These are phyloP conservation scores for Lepiota brunneoincarnata DNA, from an alignment of 768 basidiomycete species.

Conservation along the genomic window DNA sequence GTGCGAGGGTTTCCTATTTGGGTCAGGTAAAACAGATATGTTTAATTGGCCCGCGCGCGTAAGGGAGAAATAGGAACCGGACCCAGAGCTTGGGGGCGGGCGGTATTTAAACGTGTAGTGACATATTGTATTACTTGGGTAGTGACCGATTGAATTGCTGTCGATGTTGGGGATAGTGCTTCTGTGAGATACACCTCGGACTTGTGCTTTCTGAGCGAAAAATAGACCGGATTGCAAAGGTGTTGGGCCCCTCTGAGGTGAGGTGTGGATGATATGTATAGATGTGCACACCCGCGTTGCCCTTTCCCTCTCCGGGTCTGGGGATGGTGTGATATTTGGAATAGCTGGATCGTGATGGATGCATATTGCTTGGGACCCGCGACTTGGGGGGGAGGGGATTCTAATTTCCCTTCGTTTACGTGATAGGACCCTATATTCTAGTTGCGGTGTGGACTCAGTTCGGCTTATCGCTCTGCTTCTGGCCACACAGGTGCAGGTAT, in stretches of 20 bases:
- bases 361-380: not conserved
- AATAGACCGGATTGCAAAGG: slow-evolving; percentile 1
- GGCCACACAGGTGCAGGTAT: not conserved
- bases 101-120: not conserved
- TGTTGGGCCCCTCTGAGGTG: not conserved
- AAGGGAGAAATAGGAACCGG: not conserved
- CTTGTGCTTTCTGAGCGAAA: not conserved
- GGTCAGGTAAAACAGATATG: not conserved
- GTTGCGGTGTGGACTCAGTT: slow-evolving; percentile 8
- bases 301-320: not conserved
- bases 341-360: slow-evolving; percentile 2
- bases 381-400: slow-evolving; percentile 1
- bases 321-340: not conserved
- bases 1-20: slow-evolving; percentile 9
- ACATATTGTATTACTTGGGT: not conserved
- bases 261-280: not conserved
- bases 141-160: not conserved
- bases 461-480: not conserved
- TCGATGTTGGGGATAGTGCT: not conserved
- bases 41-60: not conserved
- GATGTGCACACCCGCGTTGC: no score
- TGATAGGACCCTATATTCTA: not conserved
- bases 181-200: slow-evolving; percentile 10
- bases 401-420: slow-evolving; percentile 2
- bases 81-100: not conserved